These are phyloP conservation scores for Besnoitia besnoiti DNA, from an alignment of 169 alveolate species.

Conservation along the genomic window DNA sequence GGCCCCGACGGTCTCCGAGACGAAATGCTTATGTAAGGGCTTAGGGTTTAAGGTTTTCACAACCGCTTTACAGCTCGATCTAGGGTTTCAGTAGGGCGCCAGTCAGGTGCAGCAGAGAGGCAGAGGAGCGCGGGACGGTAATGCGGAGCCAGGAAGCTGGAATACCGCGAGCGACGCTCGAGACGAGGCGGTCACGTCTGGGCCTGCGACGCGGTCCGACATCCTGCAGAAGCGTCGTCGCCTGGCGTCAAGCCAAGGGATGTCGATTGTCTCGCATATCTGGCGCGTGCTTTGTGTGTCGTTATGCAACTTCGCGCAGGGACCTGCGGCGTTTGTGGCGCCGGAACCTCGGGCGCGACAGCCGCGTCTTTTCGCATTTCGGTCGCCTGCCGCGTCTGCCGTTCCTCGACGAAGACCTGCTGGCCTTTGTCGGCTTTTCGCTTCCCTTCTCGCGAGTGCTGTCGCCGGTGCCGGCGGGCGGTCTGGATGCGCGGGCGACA, in stretches of 20 bases:
- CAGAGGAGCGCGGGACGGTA: too few species aligned
- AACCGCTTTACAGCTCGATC: too few species aligned
- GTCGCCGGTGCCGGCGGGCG: neutral
- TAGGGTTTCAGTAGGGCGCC: too few species aligned
- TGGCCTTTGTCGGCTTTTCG: slow-evolving; percentile 31
- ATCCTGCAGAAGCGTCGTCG: too few species aligned
- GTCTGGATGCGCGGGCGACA: neutral
- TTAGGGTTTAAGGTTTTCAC: neutral
- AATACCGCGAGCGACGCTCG: too few species aligned
- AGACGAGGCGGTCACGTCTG: too few species aligned
- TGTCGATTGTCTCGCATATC: too few species aligned
- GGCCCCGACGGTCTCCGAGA: slow-evolving; percentile 65
- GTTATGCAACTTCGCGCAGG: slow-evolving; percentile 44
- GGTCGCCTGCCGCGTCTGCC: slow-evolving; percentile 61
- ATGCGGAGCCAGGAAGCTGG: too few species aligned
- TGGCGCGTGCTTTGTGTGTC: too few species aligned
- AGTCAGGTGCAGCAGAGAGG: too few species aligned
- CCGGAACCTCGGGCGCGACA: slow-evolving; percentile 68
- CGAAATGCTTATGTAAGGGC: slow-evolving; percentile 60
- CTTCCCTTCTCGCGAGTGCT: neutral
- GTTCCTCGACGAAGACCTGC: slow-evolving; percentile 47
- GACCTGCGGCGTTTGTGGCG: slow-evolving; percentile 65
- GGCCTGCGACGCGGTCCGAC: too few species aligned
- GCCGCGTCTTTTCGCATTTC: slow-evolving; percentile 28
- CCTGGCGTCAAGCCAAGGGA: too few species aligned